phyloP scores from a whole-genome alignment of 495 filamentous ascomycete genomes.

The Filosporella fistucella region DNA sequence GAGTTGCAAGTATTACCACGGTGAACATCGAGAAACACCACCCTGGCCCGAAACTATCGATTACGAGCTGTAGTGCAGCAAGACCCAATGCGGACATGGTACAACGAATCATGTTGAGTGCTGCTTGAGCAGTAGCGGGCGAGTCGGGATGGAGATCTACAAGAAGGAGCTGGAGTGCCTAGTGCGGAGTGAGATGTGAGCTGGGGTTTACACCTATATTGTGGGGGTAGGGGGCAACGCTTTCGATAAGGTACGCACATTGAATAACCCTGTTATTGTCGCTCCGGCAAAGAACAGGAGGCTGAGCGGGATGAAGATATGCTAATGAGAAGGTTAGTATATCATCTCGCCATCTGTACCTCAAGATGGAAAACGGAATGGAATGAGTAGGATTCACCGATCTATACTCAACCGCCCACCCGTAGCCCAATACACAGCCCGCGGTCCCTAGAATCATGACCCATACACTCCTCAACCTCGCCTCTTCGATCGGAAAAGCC shows the following conservation, averaged over 20 bases:
- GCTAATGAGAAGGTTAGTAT: constrained; percentile 1
- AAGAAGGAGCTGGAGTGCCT: too few species aligned
- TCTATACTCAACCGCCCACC: constrained; percentile 15
- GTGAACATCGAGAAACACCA: not conserved
- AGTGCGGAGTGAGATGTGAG: too few species aligned
- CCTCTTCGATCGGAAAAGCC: constrained; percentile 24
- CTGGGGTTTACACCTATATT: constrained; percentile 2
- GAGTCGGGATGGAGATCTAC: not conserved
- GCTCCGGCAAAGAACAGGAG: constrained; percentile 38
- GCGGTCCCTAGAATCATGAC: not conserved
- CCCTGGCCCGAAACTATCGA: not conserved
- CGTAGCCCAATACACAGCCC: not conserved
- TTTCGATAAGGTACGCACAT: not conserved
- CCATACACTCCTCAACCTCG: constrained; percentile 18
- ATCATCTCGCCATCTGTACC: not conserved
- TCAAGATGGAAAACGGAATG: too few species aligned
- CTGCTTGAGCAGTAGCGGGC: constrained; percentile 55
- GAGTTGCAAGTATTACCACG: not conserved
- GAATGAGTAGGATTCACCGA: not conserved
- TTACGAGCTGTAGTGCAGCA: not conserved
- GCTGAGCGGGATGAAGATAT: constrained; percentile 32
- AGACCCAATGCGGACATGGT: constrained; percentile 43
- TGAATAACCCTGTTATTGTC: constrained; percentile 1
- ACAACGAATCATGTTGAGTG: constrained; percentile 60
- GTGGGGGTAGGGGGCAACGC: not conserved